phyloP scores from a whole-genome alignment of 441 rosid species.

The Adansonia gregorii region DNA sequence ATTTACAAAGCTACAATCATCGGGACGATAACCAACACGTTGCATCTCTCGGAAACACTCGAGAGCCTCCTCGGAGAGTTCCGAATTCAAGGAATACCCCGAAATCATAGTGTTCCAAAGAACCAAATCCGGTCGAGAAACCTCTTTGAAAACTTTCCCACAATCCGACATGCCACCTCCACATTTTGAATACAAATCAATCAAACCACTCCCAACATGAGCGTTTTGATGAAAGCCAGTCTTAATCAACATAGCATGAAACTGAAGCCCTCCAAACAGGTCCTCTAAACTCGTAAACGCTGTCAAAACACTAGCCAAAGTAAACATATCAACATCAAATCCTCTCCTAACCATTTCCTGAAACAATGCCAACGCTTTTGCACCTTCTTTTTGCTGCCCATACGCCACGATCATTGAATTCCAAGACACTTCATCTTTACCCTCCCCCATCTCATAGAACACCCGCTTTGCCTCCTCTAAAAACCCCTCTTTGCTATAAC shows the following conservation, averaged over 20 bases:
- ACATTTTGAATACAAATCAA: slow-evolving; percentile 83
- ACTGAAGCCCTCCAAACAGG: slow-evolving; percentile 71
- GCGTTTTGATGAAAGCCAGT: slow-evolving; percentile 68
- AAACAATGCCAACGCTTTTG: slow-evolving; percentile 35
- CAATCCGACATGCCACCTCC: slow-evolving; percentile 59
- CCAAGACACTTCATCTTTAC: slow-evolving; percentile 83
- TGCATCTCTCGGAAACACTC: slow-evolving; percentile 63
- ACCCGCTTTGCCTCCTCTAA: slow-evolving; percentile 63
- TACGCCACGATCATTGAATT: slow-evolving; percentile 87
- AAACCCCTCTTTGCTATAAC: slow-evolving; percentile 62
- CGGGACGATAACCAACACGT: slow-evolving; percentile 61
- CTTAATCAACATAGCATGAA: slow-evolving; percentile 68
- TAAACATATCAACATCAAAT: slow-evolving; percentile 64
- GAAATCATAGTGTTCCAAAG: slow-evolving; percentile 94
- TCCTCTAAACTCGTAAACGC: slow-evolving; percentile 63
- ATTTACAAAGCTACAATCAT: slow-evolving; percentile 85
- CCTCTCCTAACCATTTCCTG: slow-evolving; percentile 62
- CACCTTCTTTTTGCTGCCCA: slow-evolving; percentile 48
- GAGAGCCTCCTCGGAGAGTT: slow-evolving; percentile 70
- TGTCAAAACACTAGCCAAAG: slow-evolving; percentile 76
- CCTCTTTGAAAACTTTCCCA: slow-evolving; percentile 65
- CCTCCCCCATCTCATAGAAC: slow-evolving; percentile 58
- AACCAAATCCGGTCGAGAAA: slow-evolving; percentile 62
- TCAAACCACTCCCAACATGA: slow-evolving; percentile 87
- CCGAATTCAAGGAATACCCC: slow-evolving; percentile 72